phyloP scores from a whole-genome alignment of 305 asterid species.

The Fraxinus ornus region DNA sequence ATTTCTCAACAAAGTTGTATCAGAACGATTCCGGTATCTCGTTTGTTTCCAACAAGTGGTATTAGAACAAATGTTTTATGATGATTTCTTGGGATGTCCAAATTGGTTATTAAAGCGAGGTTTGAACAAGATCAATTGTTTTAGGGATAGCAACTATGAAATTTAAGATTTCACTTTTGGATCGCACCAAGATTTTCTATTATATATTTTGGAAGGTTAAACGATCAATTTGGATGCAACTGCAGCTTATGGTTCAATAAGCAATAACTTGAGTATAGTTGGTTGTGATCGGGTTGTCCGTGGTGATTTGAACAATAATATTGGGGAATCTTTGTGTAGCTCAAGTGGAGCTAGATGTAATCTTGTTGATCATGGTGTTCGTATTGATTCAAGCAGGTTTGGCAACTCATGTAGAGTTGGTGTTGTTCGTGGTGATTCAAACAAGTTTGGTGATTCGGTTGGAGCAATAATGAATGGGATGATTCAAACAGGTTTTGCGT shows the following conservation, averaged over 20 bases:
- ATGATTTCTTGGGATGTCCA: background rate
- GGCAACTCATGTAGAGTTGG: no score
- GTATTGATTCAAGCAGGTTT: no score
- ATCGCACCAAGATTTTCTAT: background rate
- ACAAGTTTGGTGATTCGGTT: no score
- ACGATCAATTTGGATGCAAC: background rate
- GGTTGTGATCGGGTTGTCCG: background rate
- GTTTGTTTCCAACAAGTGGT: background rate
- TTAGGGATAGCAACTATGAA: background rate
- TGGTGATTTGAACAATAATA: background rate
- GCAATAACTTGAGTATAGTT: background rate
- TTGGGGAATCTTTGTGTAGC: background rate
- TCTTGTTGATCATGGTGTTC: background rate
- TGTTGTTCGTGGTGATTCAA: no score
- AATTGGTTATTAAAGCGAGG: background rate
- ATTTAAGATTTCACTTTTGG: background rate
- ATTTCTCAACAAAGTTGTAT: no score
- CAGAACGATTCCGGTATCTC: no score
- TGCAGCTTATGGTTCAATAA: background rate
- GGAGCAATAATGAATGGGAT: background rate
- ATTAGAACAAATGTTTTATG: no score
- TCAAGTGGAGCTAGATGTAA: background rate
- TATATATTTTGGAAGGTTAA: background rate
- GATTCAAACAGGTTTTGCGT: background rate
- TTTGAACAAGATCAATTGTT: no score